A percentile compares a stretch with the other conserved stretches of the same genome.
These are phyloP conservation scores for Stephania cephalantha DNA, from an alignment of 164 flowering plant genomes.

Conservation along the genomic window DNA sequence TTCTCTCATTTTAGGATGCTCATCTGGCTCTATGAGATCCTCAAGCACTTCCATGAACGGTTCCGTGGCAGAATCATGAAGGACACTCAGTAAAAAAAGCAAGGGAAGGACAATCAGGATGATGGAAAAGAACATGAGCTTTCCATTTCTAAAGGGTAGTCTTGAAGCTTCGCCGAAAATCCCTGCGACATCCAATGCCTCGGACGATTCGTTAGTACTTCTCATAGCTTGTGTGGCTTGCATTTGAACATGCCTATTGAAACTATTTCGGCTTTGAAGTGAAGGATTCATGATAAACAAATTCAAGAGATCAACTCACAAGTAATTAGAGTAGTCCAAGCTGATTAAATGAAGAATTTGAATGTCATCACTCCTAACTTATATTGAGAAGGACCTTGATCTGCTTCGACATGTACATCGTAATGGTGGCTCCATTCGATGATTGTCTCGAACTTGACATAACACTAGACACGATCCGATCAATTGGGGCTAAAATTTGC, in stretches of 20 bases:
- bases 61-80: conserved; percentile 2
- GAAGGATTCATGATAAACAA: neutral
- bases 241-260: neutral
- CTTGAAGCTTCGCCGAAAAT: conserved; percentile 8
- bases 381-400: too few relatives aligned
- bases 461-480: too few relatives aligned
- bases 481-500: too few relatives aligned
- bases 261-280: neutral
- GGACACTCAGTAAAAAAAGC: conserved; percentile 1
- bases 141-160: conserved; percentile 9
- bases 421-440: too few relatives aligned
- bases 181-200: neutral
- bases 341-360: too few relatives aligned
- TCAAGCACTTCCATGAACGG: conserved; percentile 8
- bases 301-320: too few relatives aligned
- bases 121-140: conserved; percentile 9
- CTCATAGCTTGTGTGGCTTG: neutral
- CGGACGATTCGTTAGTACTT: neutral
- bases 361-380: too few relatives aligned
- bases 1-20: neutral
- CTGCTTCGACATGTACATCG: too few relatives aligned
- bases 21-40: neutral
- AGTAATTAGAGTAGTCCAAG: too few relatives aligned
- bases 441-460: too few relatives aligned
- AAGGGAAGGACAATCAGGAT: conserved; percentile 5